phyloP scores from a whole-genome alignment of 2,329 filamentous ascomycete genomes.

The Paracoccidioides brasiliensis region DNA sequence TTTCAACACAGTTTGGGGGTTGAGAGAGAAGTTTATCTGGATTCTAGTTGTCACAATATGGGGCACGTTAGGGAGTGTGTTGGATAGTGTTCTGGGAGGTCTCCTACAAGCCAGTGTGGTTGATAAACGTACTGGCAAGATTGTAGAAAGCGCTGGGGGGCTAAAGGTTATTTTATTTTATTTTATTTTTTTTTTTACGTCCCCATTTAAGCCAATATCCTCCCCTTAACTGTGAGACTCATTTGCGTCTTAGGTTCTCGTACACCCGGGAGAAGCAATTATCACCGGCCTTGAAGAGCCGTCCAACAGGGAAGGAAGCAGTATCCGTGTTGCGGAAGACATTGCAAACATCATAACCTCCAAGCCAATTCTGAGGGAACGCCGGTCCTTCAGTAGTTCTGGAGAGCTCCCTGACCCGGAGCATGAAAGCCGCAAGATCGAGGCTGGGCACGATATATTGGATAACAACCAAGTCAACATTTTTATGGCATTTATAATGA shows the following conservation, averaged over 20 bases:
- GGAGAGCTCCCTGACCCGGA: constrained; percentile 14
- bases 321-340: constrained; percentile 18
- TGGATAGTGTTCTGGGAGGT: constrained; percentile 81
- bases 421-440: constrained; percentile 49
- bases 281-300: constrained; percentile 11
- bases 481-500: constrained; percentile 75
- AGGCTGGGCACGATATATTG: constrained; percentile 59
- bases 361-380: constrained; percentile 13
- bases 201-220: not conserved
- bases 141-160: constrained; percentile 77
- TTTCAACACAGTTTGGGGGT: constrained; percentile 25
- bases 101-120: constrained; percentile 74
- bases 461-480: constrained; percentile 97
- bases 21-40: constrained; percentile 40
- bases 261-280: constrained; percentile 23
- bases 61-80: constrained; percentile 64
- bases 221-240: not conserved
- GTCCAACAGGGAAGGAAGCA: constrained; percentile 12
- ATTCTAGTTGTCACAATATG: constrained; percentile 50
- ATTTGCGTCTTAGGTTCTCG: constrained; percentile 19
- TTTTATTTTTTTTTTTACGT: no score
- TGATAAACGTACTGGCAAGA: constrained; percentile 70
- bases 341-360: constrained; percentile 15
- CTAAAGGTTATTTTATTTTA: constrained; percentile 34
- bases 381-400: not conserved